phyloP scores from a whole-genome alignment of 495 filamentous ascomycete species.

The Aspergillus coremiiformis region DNA sequence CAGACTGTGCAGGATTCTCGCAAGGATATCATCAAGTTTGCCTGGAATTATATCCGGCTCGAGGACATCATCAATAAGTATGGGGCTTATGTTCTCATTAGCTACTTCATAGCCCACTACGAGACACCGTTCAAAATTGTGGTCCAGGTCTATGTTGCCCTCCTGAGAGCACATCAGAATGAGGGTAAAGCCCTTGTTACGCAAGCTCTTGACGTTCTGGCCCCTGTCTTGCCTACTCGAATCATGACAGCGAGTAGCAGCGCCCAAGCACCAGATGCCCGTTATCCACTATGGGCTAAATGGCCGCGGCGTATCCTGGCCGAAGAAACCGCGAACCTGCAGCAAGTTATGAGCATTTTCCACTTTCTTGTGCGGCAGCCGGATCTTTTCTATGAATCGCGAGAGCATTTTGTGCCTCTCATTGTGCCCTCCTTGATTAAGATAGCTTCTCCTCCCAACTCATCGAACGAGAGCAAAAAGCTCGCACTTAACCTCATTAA shows the following conservation, averaged over 20 bases:
- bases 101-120: conserved; percentile 94
- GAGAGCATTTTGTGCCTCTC: conserved; percentile 80
- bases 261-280: conserved; percentile 39
- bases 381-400: conserved; percentile 87
- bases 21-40: conserved; percentile 98
- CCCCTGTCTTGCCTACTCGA: conserved; percentile 80
- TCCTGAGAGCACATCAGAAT: conserved; percentile 87
- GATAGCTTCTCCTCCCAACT: conserved; percentile 74
- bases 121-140: conserved; percentile 96
- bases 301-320: conserved; percentile 85
- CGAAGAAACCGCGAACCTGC: conserved; percentile 93
- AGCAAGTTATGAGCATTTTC: conserved; percentile 95
- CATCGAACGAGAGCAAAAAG: conserved; percentile 89
- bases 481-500: conserved; percentile 83
- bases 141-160: conserved; percentile 82
- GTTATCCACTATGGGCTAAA: conserved; percentile 78
- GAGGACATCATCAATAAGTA: conserved; percentile 99
- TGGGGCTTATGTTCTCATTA: conserved; percentile 92
- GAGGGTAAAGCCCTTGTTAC: conserved; percentile 89
- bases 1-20: conserved; percentile 77
- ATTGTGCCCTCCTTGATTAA: conserved; percentile 86
- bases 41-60: conserved; percentile 94
- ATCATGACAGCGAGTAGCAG: conserved; percentile 28
- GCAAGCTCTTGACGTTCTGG: conserved; percentile 88
- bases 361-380: conserved; percentile 91